phyloP scores from a whole-genome alignment of 1,139 yeast genomes.

The Debaryomycetaceae sp. region DNA sequence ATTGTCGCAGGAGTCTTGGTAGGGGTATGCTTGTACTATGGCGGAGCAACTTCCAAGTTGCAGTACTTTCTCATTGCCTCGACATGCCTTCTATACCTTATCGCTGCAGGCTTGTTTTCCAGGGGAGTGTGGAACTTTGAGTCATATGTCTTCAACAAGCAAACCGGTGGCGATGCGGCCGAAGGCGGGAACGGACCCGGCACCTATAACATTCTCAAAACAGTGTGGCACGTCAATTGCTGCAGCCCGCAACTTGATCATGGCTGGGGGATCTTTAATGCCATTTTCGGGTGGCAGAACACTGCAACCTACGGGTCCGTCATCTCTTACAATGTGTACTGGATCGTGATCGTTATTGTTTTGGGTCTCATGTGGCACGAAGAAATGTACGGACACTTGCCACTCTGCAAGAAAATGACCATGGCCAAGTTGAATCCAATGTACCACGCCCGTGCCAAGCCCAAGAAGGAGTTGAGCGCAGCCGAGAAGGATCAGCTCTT shows the following conservation, averaged over 20 bases:
- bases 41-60: constrained; percentile 67
- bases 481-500: constrained; percentile 48
- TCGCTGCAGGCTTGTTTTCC: constrained; percentile 82
- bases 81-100: constrained; percentile 72
- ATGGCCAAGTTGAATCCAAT: constrained; percentile 56
- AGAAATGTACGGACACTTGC: constrained; percentile 59
- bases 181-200: constrained; percentile 91
- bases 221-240: constrained; percentile 93
- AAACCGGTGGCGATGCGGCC: constrained; percentile 81
- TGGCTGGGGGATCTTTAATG: constrained; percentile 91
- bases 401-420: constrained; percentile 41
- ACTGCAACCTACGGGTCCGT: constrained; percentile 86
- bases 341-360: constrained; percentile 52
- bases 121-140: constrained; percentile 86
- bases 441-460: constrained; percentile 59
- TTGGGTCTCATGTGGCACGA: constrained; percentile 57
- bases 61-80: constrained; percentile 73
- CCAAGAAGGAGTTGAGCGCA: constrained; percentile 45
- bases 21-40: constrained; percentile 60
- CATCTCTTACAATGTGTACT: constrained; percentile 71
- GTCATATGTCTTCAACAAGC: constrained; percentile 45
- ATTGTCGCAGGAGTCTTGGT: constrained; percentile 59
- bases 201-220: constrained; percentile 61
- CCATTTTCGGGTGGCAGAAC: constrained; percentile 84
- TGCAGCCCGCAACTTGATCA: constrained; percentile 83